Evolutionary conservation across 1,284 basidiomycete species (phyloP).

Genomic region (Singerocomus inundabilis): DNA sequence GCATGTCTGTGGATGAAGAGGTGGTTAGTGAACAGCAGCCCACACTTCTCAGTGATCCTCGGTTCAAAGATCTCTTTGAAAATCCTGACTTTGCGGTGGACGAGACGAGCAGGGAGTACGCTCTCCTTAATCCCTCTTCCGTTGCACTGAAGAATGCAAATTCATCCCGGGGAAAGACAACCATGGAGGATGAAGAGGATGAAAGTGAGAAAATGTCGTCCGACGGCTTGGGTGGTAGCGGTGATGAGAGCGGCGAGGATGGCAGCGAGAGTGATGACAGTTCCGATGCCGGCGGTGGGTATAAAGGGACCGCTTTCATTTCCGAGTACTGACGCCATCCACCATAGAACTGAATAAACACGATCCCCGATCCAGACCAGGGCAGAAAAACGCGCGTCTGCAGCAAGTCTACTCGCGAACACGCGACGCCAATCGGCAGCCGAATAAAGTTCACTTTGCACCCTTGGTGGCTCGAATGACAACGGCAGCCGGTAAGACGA

Average conservation of each 20-base stretch:
- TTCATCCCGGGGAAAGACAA: constrained; percentile 55
- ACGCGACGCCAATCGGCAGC: constrained; percentile 39
- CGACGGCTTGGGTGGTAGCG: constrained; percentile 56
- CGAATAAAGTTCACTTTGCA: constrained; percentile 55
- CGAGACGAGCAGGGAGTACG: constrained; percentile 83
- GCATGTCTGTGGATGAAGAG: constrained; percentile 41
- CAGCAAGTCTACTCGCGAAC: constrained; percentile 46
- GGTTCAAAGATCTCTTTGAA: constrained; percentile 91
- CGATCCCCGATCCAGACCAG: constrained; percentile 47
- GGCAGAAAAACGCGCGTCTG: constrained; percentile 44
- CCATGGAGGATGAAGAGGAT: constrained; percentile 87
- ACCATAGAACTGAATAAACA: constrained; percentile 48
- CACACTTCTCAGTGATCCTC: constrained; percentile 79
- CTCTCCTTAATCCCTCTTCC: constrained; percentile 86
- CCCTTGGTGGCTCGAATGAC: constrained; percentile 54
- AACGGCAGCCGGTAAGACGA: constrained; percentile 29
- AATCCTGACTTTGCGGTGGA: constrained; percentile 96
- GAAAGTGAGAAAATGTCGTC: constrained; percentile 82
- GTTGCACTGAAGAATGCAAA: constrained; percentile 50
- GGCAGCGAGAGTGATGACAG: constrained; percentile 47
- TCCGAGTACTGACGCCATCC: constrained; percentile 12
- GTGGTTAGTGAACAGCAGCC: constrained; percentile 34
- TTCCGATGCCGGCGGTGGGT: constrained; percentile 54
- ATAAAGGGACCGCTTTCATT: constrained; percentile 21
- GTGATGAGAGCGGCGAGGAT: constrained; percentile 44